These are phyloP conservation scores for Collybia sordida DNA, from an alignment of 768 basidiomycete genomes.

Conservation along the genomic window DNA sequence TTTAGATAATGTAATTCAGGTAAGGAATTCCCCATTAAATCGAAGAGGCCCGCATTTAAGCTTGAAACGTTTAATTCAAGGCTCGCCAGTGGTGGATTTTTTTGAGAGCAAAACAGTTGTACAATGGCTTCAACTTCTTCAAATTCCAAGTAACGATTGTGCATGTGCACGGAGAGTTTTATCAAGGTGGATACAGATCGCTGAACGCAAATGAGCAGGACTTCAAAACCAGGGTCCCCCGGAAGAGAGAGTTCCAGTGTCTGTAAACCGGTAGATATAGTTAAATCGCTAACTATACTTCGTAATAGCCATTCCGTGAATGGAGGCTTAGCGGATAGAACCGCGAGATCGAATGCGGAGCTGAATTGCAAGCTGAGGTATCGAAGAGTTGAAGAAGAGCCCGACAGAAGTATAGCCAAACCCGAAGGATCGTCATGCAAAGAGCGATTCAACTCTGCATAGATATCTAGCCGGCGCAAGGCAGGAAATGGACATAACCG, in stretches of 20 bases:
- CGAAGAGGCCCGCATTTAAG: constrained; percentile 30
- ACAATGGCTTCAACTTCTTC: constrained; percentile 29
- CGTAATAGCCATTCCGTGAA: constrained; percentile 35
- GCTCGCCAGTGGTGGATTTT: constrained; percentile 16
- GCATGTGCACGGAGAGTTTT: constrained; percentile 36
- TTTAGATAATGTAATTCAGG: constrained; percentile 28
- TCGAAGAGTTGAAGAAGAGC: constrained; percentile 28
- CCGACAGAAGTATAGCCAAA: constrained; percentile 29
- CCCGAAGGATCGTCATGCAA: constrained; percentile 33
- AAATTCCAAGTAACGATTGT: constrained; percentile 37
- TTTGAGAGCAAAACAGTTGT: constrained; percentile 20
- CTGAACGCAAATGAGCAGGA: constrained; percentile 29
- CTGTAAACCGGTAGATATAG: constrained; percentile 28
- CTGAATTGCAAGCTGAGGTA: constrained; percentile 39
- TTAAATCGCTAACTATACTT: constrained; percentile 22
- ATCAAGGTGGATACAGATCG: constrained; percentile 31
- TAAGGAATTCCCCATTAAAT: constrained; percentile 28
- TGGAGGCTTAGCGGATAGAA: constrained; percentile 25
- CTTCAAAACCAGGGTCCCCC: constrained; percentile 29
- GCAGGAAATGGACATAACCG: constrained; percentile 29
- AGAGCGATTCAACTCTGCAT: constrained; percentile 39
- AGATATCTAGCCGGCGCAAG: constrained; percentile 31
- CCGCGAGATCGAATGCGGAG: constrained; percentile 28
- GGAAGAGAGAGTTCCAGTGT: constrained; percentile 43
- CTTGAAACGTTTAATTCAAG: constrained; percentile 33